These are phyloP conservation scores for Leccinum disarticulatum DNA, from an alignment of 768 basidiomycete species.

Conservation along the genomic window DNA sequence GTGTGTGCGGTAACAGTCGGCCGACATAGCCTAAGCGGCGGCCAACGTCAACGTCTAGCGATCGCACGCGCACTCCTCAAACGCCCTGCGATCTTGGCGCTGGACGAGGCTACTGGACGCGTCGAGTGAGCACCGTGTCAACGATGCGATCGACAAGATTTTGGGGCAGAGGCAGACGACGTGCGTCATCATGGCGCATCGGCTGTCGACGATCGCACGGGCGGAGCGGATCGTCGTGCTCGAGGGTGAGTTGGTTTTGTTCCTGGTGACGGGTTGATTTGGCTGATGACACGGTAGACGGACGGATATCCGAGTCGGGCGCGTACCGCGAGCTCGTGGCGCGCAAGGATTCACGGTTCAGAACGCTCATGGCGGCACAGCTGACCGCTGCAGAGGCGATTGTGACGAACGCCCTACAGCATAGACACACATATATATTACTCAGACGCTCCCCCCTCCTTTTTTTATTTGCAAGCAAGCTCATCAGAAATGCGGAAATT, in stretches of 20 bases:
- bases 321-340: slow-evolving; percentile 78
- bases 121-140: slow-evolving; percentile 78
- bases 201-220: slow-evolving; percentile 85
- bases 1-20: slow-evolving; percentile 18
- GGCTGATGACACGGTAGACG: slow-evolving; percentile 42
- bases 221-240: slow-evolving; percentile 89
- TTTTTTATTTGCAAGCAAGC: not conserved
- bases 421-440: not conserved
- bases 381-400: slow-evolving; percentile 48
- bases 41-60: slow-evolving; percentile 78
- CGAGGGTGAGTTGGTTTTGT: slow-evolving; percentile 54
- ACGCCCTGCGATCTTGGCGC: slow-evolving; percentile 81
- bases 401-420: slow-evolving; percentile 3
- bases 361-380: slow-evolving; percentile 87
- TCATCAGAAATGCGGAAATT: not conserved
- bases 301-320: slow-evolving; percentile 79
- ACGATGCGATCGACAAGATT: slow-evolving; percentile 89
- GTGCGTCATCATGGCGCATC: slow-evolving; percentile 86
- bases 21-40: slow-evolving; percentile 45
- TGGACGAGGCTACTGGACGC: slow-evolving; percentile 94
- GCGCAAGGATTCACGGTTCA: slow-evolving; percentile 73
- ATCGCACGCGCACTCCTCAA: slow-evolving; percentile 87
- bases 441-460: slow-evolving; percentile 1
- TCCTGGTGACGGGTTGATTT: not conserved
- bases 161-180: slow-evolving; percentile 77